phyloP scores from a whole-genome alignment of 805 yeast genomes.

The Candida gorgasii region DNA sequence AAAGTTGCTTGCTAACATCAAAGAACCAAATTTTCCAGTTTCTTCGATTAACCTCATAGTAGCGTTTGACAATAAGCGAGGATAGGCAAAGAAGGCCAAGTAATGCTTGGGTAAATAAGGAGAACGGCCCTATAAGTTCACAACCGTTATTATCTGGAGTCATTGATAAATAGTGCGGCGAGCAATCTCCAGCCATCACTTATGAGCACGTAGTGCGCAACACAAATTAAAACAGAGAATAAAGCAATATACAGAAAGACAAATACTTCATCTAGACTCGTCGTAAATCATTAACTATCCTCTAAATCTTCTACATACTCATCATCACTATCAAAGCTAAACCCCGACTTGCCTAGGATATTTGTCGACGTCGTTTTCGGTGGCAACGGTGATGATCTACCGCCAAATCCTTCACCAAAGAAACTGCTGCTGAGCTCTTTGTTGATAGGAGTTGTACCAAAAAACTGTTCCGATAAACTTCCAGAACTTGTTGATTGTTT shows the following conservation, averaged over 20 bases:
- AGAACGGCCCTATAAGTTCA: conserved; percentile 76
- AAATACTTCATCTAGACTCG: background rate
- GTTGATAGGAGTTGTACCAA: conserved; percentile 23
- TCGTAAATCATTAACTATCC: conserved; percentile 7
- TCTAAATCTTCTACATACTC: conserved; percentile 25
- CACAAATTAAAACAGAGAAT: background rate
- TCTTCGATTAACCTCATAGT: conserved; percentile 76
- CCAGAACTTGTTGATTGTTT: conserved; percentile 44
- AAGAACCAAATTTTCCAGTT: conserved; percentile 88
- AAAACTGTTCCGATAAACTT: conserved; percentile 40
- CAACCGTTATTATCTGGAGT: conserved; percentile 36
- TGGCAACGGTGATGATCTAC: conserved; percentile 42
- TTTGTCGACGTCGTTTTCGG: conserved; percentile 45
- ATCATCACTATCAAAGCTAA: conserved; percentile 32
- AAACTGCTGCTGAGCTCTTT: conserved; percentile 11
- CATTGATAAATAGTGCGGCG: too few species aligned
- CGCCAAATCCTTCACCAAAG: conserved; percentile 8
- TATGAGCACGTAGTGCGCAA: conserved; percentile 18
- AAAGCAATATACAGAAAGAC: too few species aligned
- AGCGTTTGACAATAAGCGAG: conserved; percentile 73
- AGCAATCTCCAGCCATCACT: too few species aligned
- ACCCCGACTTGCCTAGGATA: conserved; percentile 25
- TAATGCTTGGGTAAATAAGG: conserved; percentile 71
- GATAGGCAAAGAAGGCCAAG: conserved; percentile 78
- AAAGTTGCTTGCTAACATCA: conserved; percentile 86